Conservation (phyloP, 495 filamentous ascomycete species). For the Amorphotheca resinae region DNA sequence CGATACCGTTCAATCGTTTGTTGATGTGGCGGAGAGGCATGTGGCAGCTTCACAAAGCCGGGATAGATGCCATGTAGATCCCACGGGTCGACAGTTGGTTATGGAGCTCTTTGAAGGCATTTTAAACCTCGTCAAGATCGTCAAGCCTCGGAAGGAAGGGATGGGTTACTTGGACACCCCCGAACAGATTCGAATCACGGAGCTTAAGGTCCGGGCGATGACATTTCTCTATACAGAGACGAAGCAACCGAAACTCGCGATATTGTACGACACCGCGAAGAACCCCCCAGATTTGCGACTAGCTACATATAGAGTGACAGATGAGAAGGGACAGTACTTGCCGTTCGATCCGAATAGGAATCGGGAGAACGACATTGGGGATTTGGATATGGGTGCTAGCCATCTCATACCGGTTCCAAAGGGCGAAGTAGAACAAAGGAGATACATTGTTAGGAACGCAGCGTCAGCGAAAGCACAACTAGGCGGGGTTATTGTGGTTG, state of each 20-base stretch:
- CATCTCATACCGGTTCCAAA: slow-evolving; percentile 74
- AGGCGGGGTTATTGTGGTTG: slow-evolving; percentile 70
- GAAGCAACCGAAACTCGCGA: slow-evolving; percentile 63
- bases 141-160: slow-evolving; percentile 45
- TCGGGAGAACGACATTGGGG: slow-evolving; percentile 38
- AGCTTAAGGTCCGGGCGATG: slow-evolving; percentile 74
- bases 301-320: slow-evolving; percentile 41
- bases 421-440: slow-evolving; percentile 34
- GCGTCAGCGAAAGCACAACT: slow-evolving; percentile 33
- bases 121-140: slow-evolving; percentile 59
- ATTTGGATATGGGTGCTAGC: slow-evolving; percentile 60
- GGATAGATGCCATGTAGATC: slow-evolving; percentile 71
- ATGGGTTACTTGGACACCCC: slow-evolving; percentile 49
- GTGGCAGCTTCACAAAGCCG: slow-evolving; percentile 66
- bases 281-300: slow-evolving; percentile 48
- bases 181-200: slow-evolving; percentile 63
- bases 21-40: slow-evolving; percentile 66
- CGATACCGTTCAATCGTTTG: slow-evolving; percentile 54
- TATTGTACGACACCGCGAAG: slow-evolving; percentile 68
- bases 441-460: slow-evolving; percentile 38
- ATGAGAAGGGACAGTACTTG: slow-evolving; percentile 35
- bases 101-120: slow-evolving; percentile 85
- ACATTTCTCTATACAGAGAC: slow-evolving; percentile 67
- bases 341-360: slow-evolving; percentile 34
- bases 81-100: slow-evolving; percentile 66